Evolutionary conservation across 257 asterid species (phyloP).

Genomic region (Catharanthus roseus): DNA sequence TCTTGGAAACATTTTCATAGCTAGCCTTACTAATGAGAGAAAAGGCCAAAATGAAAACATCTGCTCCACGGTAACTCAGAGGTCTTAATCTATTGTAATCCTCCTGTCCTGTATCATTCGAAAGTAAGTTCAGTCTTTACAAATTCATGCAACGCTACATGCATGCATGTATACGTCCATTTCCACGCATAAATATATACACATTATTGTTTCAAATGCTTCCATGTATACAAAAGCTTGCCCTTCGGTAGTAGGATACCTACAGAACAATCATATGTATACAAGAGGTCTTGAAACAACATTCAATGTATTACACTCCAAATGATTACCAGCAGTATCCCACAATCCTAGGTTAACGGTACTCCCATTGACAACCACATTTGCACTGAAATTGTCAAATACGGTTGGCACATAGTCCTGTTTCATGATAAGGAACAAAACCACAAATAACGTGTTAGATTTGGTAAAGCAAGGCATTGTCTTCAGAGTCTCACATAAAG

Average conservation of each 20-base stretch:
- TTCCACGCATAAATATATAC: background rate
- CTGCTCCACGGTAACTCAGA: conserved; percentile 56
- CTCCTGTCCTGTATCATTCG: conserved; percentile 40
- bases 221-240: background rate
- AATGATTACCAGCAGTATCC: conserved; percentile 51
- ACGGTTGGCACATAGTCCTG: conserved; percentile 73
- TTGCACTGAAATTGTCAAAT: conserved; percentile 56
- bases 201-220: background rate
- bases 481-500: background rate
- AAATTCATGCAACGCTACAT: background rate
- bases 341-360: conserved; percentile 52
- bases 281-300: background rate
- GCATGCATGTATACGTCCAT: background rate
- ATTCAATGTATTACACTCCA: background rate
- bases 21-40: conserved; percentile 59
- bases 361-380: conserved; percentile 50
- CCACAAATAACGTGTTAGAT: conserved; percentile 14
- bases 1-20: conserved; percentile 52
- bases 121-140: background rate
- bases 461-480: background rate
- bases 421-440: conserved; percentile 8
- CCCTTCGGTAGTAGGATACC: background rate
- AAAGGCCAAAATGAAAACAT: conserved; percentile 53
- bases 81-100: conserved; percentile 54
- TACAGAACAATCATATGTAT: background rate